phyloP scores from a whole-genome alignment of 2,329 filamentous ascomycete genomes.

The Bretziella fagacearum region DNA sequence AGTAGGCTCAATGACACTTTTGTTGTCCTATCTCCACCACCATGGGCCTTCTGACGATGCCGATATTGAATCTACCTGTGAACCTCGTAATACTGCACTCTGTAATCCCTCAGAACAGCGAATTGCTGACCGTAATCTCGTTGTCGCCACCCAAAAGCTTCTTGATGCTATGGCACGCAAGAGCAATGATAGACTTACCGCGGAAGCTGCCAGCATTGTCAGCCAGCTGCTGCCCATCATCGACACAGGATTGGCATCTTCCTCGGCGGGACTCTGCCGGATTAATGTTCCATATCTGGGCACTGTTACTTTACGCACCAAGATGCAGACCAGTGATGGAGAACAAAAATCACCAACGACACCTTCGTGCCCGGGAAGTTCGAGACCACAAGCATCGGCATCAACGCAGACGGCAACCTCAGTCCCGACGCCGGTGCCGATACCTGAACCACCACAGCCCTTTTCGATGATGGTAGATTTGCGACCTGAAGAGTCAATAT shows the following conservation, averaged over 20 bases:
- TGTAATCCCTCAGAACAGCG: constrained; percentile 17
- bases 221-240: constrained; percentile 28
- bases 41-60: neutral
- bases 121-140: constrained; percentile 23
- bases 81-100: neutral
- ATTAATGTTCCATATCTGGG: constrained; percentile 32
- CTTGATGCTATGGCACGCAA: constrained; percentile 25
- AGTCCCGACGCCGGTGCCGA: neutral
- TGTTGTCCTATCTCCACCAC: constrained; percentile 32
- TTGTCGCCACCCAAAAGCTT: constrained; percentile 23
- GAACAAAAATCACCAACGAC: neutral
- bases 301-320: constrained; percentile 27
- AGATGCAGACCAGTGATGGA: neutral
- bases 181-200: constrained; percentile 26
- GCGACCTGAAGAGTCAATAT: neutral
- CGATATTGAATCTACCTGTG: constrained; percentile 5
- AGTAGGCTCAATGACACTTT: constrained; percentile 33
- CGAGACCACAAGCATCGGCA: neutral
- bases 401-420: neutral
- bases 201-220: constrained; percentile 28
- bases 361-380: neutral
- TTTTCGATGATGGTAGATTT: neutral
- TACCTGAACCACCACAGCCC: neutral
- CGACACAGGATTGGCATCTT: constrained; percentile 17
- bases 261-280: constrained; percentile 19